Evolutionary conservation across 176 grass and related monocot genomes (phyloP).

Genomic region (Ananas comosus): DNA sequence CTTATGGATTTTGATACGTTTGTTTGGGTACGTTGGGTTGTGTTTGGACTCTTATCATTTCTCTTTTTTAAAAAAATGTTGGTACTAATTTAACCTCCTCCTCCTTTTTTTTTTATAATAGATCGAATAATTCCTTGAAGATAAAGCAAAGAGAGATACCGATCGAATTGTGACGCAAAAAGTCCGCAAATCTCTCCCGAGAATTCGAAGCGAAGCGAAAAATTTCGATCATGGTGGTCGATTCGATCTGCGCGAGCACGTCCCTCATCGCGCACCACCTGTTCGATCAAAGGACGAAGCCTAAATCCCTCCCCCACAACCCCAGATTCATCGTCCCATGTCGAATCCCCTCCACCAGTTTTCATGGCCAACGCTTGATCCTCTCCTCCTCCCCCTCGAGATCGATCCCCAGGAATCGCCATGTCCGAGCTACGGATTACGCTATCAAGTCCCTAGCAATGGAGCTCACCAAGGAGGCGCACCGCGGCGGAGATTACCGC

Average conservation of each 20-base stretch:
- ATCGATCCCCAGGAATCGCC: constrained; percentile 11
- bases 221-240: constrained; percentile 42
- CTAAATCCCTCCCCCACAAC: constrained; percentile 12
- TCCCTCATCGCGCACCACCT: constrained; percentile 50
- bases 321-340: constrained; percentile 31
- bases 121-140: too few species aligned
- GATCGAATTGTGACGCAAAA: not conserved
- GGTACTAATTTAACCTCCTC: too few species aligned
- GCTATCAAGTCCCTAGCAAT: constrained; percentile 40
- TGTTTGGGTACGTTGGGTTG: not conserved
- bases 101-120: too few species aligned
- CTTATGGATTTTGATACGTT: not conserved
- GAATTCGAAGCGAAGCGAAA: not conserved
- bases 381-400: constrained; percentile 10
- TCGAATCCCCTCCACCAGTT: constrained; percentile 23
- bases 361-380: constrained; percentile 37
- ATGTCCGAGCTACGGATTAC: constrained; percentile 19
- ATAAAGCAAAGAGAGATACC: too few species aligned
- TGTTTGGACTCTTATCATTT: not conserved
- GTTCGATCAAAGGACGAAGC: constrained; percentile 35
- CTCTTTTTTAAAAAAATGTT: too few species aligned
- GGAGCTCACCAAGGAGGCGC: constrained; percentile 50
- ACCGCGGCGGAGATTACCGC: constrained; percentile 33
- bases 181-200: not conserved
- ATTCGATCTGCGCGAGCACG: constrained; percentile 73